A percentile compares a stretch with the other conserved stretches of the same genome.
Conservation (phyloP, 2,329 filamentous ascomycete genomes). For the Penicillium sp. region DNA sequence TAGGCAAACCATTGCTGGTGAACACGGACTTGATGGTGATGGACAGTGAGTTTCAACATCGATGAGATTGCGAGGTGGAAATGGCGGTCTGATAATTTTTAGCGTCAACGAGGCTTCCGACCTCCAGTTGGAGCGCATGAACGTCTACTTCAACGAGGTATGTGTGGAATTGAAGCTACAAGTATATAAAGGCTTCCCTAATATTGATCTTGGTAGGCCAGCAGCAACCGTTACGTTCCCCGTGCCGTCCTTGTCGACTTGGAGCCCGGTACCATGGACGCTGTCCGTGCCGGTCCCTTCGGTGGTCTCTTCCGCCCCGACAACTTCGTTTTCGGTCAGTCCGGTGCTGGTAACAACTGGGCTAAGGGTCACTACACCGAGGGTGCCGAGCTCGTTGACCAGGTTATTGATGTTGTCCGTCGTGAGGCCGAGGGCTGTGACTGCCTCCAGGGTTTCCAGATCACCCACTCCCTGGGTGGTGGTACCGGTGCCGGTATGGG, state of each 20-base stretch:
- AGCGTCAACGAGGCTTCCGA: conserved; percentile 98
- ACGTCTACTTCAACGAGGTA: conserved; percentile 98
- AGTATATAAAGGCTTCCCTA: neutral
- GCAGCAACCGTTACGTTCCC: conserved; percentile 98
- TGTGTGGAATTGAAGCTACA: conserved; percentile 18
- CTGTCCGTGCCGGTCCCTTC: conserved; percentile 95
- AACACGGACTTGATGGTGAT: conserved; percentile 96
- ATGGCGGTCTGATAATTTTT: conserved; percentile 30
- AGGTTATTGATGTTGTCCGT: conserved; percentile 97
- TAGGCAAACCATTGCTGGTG: conserved; percentile 79
- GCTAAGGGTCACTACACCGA: conserved; percentile 99
- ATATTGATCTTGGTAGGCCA: conserved; percentile 61
- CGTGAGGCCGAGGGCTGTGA: conserved; percentile 98
- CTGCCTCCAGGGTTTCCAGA: conserved; percentile 99
- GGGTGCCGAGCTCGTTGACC: conserved; percentile 97
- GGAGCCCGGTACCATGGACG: conserved; percentile 99
- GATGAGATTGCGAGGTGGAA: conserved; percentile 7
- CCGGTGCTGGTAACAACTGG: conserved; percentile 99
- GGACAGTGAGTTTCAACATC: conserved; percentile 70
- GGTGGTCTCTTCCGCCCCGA: conserved; percentile 99
- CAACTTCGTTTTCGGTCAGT: conserved; percentile 99
- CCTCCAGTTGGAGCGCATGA: conserved; percentile 99
- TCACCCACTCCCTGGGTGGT: conserved; percentile 99
- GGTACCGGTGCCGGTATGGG: conserved; percentile 99
- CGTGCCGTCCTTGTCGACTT: conserved; percentile 99